These are phyloP conservation scores for Pulveroboletus sp. DNA, from an alignment of 768 basidiomycete genomes.

Conservation along the genomic window DNA sequence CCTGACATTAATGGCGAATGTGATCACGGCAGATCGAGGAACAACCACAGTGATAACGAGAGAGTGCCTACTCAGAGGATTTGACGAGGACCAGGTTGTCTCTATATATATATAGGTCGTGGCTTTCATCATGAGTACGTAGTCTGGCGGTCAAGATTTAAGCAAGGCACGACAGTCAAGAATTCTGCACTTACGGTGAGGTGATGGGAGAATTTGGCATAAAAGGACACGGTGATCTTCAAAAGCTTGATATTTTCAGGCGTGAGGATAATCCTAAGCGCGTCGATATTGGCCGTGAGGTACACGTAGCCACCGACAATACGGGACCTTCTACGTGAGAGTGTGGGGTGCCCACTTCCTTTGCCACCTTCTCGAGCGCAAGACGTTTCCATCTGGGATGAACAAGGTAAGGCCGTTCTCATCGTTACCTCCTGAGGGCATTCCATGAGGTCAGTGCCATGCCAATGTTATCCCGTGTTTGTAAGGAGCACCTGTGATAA, in stretches of 20 bases:
- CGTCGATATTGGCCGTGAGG: constrained; percentile 37
- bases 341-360: constrained; percentile 33
- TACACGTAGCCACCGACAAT: constrained; percentile 40
- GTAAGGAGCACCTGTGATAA: too few relatives aligned
- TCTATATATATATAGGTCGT: constrained; percentile 11
- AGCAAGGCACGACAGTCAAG: too few relatives aligned
- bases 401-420: constrained; percentile 36
- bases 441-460: constrained; percentile 34
- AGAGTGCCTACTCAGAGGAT: background rate
- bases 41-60: background rate
- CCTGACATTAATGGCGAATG: background rate
- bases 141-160: too few relatives aligned
- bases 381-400: constrained; percentile 29
- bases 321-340: constrained; percentile 38
- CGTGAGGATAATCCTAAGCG: constrained; percentile 35
- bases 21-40: background rate
- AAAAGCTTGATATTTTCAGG: constrained; percentile 33
- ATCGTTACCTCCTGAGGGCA: constrained; percentile 20
- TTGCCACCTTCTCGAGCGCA: constrained; percentile 36
- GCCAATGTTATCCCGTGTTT: too few relatives aligned
- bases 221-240: constrained; percentile 25
- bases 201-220: constrained; percentile 31
- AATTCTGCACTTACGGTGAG: constrained; percentile 28
- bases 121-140: too few relatives aligned
- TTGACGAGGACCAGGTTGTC: constrained; percentile 14